Percentiles rank a stretch among this genome's conserved stretches.
Evolutionary conservation across 139 green algal genomes (phyloP).

Genomic region (Chlamydomonas urium): DNA sequence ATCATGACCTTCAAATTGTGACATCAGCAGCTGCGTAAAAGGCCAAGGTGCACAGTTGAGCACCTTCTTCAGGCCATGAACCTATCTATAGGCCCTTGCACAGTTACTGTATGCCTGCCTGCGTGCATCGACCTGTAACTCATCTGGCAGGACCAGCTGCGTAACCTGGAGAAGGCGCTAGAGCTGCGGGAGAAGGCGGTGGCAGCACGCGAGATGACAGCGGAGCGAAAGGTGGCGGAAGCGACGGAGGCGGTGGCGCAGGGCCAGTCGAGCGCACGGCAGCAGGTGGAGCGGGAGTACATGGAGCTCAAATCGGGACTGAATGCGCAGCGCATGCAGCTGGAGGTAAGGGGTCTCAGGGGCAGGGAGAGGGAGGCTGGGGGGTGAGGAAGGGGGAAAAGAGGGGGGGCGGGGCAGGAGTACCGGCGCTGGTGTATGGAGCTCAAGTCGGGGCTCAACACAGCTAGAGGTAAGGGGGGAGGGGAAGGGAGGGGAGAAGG

Average conservation of each 20-base stretch:
- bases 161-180: constrained; percentile 33
- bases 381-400: not conserved
- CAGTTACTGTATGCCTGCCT: too few relatives aligned
- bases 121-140: too few relatives aligned
- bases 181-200: constrained; percentile 42
- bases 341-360: constrained; percentile 29
- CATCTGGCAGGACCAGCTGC: constrained; percentile 45
- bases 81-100: too few relatives aligned
- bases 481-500: too few relatives aligned
- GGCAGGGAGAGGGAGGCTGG: not conserved
- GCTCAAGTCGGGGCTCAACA: not conserved
- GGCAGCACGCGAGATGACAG: constrained; percentile 26
- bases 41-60: too few relatives aligned
- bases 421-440: not conserved
- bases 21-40: too few relatives aligned
- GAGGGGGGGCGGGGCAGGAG: not conserved
- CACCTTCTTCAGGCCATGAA: too few relatives aligned
- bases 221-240: constrained; percentile 29
- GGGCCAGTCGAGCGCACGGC: constrained; percentile 1
- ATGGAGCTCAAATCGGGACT: constrained; percentile 36
- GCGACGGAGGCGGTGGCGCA: constrained; percentile 26
- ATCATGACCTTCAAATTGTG: too few relatives aligned
- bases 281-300: constrained; percentile 41
- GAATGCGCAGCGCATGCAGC: constrained; percentile 31
- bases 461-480: too few relatives aligned